Conservation (phyloP, 2,329 filamentous ascomycete genomes). For the Aspergillus sp. region DNA sequence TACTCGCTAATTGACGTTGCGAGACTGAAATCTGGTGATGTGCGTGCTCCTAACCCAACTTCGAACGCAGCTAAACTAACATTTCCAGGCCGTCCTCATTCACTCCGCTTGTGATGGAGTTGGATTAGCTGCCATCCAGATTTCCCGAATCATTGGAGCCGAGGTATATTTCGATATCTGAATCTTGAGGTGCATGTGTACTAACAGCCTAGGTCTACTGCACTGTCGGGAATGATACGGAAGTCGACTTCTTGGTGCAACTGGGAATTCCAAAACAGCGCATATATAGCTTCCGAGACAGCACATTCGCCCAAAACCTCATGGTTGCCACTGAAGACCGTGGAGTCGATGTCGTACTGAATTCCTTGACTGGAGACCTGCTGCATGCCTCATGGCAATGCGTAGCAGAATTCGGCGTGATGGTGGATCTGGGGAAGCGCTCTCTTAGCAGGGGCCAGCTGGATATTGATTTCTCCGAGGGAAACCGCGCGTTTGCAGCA, state of each 20-base stretch:
- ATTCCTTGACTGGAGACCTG: background rate
- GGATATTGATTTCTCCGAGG: background rate
- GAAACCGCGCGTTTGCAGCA: background rate
- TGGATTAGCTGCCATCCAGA: slow-evolving; percentile 12
- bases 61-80: background rate
- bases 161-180: background rate
- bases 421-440: background rate
- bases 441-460: background rate
- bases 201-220: background rate
- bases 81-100: slow-evolving; percentile 8
- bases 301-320: background rate
- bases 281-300: background rate
- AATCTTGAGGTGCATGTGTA: background rate
- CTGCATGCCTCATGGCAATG: slow-evolving; percentile 1
- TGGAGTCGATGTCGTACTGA: slow-evolving; percentile 3
- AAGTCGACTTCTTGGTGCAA: background rate
- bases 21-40: slow-evolving; percentile 5
- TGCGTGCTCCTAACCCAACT: background rate
- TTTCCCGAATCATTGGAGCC: slow-evolving; percentile 7
- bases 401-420: background rate
- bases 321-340: background rate
- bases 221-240: background rate
- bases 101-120: slow-evolving; percentile 8
- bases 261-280: background rate
- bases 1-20: slow-evolving; percentile 11